Base-by-base conservation (phyloP, 108 stramenopile genomes). In the Cyclotella distinguenda region DNA sequence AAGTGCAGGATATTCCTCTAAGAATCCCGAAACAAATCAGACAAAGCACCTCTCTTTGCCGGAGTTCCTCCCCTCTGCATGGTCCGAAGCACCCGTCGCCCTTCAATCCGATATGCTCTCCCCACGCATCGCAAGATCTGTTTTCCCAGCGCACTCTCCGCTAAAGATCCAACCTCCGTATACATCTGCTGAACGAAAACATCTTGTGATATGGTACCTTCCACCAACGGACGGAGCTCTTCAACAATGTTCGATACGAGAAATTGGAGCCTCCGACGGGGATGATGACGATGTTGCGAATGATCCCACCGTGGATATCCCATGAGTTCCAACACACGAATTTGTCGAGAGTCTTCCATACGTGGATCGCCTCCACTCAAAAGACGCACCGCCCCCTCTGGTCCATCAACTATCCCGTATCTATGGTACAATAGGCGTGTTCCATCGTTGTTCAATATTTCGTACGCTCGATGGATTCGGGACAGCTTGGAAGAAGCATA, bases 51-150 rank as follows among this genome's bases (percentile, higher is more conserved):
- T 3, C 25, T 21, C 10, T 34, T 6, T n/a, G 25, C 9, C 6
- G 21, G 6, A 45, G 4, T 7, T 16, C 31, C 23, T 2, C 15
- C 27, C 25, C 18, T 45, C 53, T 40, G 36, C 56, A 70, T 52
- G 0, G 31, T 48, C 22, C 74, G 44, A 23, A 80, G 58, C 1
- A 67, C 72, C 32, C 72, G 66, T 47, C 76, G 72, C 9, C 87
- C 90, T 50, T 78, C 81, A 27, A 83, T 71, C 18, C 82, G 72
- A 64, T 89, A 92, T 26, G 88, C 86, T 35, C 91, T 60, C 16
- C 91, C 91, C 18, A 92, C 69, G 52, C 87, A 92, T 15, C 91
- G 81, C n/a, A 92, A 35, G 23, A 92, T 84, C 50, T 86, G 86
- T 35, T 83, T 82, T 22, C 91, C 91, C 60, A 92, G 46, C n/a